These are phyloP conservation scores for Przewalskia tangutica DNA, from an alignment of 257 asterid species.

Conservation along the genomic window DNA sequence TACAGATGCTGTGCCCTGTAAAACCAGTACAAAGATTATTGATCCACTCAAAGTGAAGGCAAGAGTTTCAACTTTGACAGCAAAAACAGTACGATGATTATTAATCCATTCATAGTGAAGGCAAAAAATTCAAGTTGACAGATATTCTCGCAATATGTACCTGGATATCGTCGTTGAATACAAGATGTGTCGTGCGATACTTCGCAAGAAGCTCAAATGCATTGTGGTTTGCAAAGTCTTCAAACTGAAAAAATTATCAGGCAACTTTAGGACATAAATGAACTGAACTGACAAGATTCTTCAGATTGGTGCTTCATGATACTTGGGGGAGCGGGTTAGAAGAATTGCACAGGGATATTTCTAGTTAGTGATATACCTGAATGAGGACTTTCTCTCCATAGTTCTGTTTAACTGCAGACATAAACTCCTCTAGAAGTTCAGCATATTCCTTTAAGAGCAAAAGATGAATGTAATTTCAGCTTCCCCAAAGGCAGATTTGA, in stretches of 20 bases:
- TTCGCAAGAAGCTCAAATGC: slow-evolving; percentile 79
- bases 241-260: slow-evolving; percentile 41
- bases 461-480: slow-evolving; percentile 7
- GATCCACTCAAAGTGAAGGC: not conserved
- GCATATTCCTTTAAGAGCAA: slow-evolving; percentile 52
- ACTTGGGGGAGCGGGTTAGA: not conserved
- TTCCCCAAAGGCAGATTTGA: not conserved
- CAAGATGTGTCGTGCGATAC: slow-evolving; percentile 77
- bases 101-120: not conserved
- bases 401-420: slow-evolving; percentile 77
- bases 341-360: not conserved
- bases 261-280: slow-evolving; percentile 2
- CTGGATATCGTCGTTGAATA: slow-evolving; percentile 91
- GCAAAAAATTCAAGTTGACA: not conserved
- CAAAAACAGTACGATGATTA: not conserved
- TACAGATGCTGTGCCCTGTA: slow-evolving; percentile 90
- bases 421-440: slow-evolving; percentile 79
- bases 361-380: slow-evolving; percentile 37
- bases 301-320: not conserved
- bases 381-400: slow-evolving; percentile 80
- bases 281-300: not conserved
- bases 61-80: not conserved
- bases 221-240: slow-evolving; percentile 89
- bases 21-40: not conserved
- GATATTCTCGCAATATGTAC: slow-evolving; percentile 17